A percentile compares a stretch with the other conserved stretches of the same genome.
Evolutionary conservation across 1,284 basidiomycete genomes (phyloP).

Genomic region (Xerocomus amazonicus): DNA sequence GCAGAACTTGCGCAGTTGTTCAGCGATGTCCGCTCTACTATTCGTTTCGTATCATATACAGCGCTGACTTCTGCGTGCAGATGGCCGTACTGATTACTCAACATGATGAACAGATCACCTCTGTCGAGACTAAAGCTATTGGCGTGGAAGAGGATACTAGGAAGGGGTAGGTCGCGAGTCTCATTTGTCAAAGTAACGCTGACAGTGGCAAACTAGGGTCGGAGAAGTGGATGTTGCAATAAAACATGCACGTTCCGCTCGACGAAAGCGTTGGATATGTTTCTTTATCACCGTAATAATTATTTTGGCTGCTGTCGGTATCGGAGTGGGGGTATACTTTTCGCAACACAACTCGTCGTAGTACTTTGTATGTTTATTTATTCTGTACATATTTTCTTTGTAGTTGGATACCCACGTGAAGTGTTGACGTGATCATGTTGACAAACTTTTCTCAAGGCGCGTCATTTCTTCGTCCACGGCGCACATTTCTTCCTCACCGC

Average conservation of each 20-base stretch:
- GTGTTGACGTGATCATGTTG: conserved; percentile 27
- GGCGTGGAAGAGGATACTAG: conserved; percentile 67
- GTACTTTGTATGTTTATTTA: background rate
- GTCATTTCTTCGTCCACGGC: conserved; percentile 16
- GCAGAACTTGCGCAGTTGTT: conserved; percentile 88
- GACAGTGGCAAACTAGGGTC: conserved; percentile 39
- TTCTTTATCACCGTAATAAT: conserved; percentile 41
- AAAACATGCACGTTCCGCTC: conserved; percentile 61
- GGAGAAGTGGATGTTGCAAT: conserved; percentile 72
- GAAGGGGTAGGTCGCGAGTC: conserved; percentile 53
- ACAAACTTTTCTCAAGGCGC: conserved; percentile 17
- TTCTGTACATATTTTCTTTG: background rate
- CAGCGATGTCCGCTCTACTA: conserved; percentile 56
- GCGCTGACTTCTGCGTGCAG: conserved; percentile 35
- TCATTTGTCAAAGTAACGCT: background rate
- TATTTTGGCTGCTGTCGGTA: conserved; percentile 28
- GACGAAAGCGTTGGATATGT: conserved; percentile 81
- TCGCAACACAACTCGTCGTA: conserved; percentile 6
- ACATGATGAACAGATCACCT: conserved; percentile 72
- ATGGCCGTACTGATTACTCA: conserved; percentile 78
- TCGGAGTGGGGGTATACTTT: conserved; percentile 33
- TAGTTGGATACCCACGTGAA: background rate
- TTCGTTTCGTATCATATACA: background rate
- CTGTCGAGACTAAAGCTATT: conserved; percentile 59
- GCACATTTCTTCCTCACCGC: conserved; percentile 3